These are phyloP conservation scores for Acanthamoeba triangularis DNA, from an alignment of 208 protist species.

Conservation along the genomic window DNA sequence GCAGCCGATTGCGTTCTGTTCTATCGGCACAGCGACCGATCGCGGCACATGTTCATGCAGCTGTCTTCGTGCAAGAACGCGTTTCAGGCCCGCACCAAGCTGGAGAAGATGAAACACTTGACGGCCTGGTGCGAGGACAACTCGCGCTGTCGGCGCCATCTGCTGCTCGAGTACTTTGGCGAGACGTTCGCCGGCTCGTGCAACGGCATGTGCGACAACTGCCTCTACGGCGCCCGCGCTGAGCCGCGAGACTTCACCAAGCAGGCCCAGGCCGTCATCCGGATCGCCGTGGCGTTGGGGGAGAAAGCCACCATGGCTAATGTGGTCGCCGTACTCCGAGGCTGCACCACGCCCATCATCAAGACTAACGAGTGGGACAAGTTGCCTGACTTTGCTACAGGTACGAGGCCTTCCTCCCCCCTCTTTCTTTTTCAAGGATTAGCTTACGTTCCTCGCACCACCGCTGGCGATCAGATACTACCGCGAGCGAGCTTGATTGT, in stretches of 20 bases:
- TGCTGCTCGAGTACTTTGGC: conserved; percentile 40
- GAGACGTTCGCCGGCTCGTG: not conserved
- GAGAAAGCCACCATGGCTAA: conserved; percentile 37
- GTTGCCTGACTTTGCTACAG: not conserved
- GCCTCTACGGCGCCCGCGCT: not conserved
- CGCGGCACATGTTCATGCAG: conserved; percentile 7
- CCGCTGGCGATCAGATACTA: not conserved
- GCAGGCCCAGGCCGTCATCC: not conserved
- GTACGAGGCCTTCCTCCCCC: not conserved
- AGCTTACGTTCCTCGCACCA: no score
- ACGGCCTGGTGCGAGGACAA: conserved; percentile 11
- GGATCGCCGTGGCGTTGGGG: not conserved
- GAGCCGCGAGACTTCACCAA: not conserved
- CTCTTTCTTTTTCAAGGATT: no score
- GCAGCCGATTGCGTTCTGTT: conserved; percentile 16
- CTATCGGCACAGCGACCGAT: not conserved
- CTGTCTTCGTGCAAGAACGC: conserved; percentile 13
- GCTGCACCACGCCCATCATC: not conserved
- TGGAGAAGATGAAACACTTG: not conserved
- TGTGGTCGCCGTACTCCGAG: not conserved
- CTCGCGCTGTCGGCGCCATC: not conserved
- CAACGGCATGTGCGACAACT: conserved; percentile 60
- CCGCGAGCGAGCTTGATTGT: not conserved
- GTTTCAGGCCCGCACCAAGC: not conserved
- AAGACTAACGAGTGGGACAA: not conserved